Evolutionary conservation across 2,329 filamentous ascomycete species (phyloP).

Genomic region (Colletotrichum godetiae): DNA sequence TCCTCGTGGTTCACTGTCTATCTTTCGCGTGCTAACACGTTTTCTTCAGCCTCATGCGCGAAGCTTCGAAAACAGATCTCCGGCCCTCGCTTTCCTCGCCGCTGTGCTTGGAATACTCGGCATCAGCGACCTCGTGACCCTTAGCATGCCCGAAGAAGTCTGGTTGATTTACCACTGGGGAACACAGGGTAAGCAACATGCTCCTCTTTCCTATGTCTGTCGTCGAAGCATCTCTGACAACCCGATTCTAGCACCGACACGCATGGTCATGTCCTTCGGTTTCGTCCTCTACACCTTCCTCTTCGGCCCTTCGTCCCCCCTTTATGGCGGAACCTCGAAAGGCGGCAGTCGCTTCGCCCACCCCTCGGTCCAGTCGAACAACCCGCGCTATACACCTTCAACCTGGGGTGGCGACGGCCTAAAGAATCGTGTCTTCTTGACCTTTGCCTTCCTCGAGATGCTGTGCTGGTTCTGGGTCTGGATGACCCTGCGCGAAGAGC

Average conservation of each 20-base stretch:
- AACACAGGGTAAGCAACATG: constrained; percentile 66
- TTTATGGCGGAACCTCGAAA: constrained; percentile 50
- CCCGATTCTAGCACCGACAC: constrained; percentile 65
- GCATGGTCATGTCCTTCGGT: constrained; percentile 70
- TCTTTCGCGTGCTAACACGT: neutral
- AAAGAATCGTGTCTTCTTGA: constrained; percentile 87
- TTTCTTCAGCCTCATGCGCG: constrained; percentile 69
- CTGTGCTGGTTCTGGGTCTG: constrained; percentile 90
- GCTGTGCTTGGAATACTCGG: constrained; percentile 72
- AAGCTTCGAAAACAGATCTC: constrained; percentile 74
- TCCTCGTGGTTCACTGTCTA: neutral
- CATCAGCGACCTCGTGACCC: constrained; percentile 72
- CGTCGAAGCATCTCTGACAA: constrained; percentile 22
- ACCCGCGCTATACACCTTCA: constrained; percentile 50
- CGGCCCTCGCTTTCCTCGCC: constrained; percentile 80
- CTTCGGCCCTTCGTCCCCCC: constrained; percentile 63
- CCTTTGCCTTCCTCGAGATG: constrained; percentile 86
- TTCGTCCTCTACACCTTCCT: constrained; percentile 74
- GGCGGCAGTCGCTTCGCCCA: constrained; percentile 47
- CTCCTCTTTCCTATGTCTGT: constrained; percentile 47
- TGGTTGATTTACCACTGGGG: constrained; percentile 73
- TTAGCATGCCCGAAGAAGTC: constrained; percentile 77
- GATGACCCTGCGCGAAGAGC: constrained; percentile 76
- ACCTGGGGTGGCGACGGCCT: constrained; percentile 72
- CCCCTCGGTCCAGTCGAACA: constrained; percentile 46